Evolutionary conservation across 1,284 basidiomycete genomes (phyloP).

Genomic region (Irpex sp.): DNA sequence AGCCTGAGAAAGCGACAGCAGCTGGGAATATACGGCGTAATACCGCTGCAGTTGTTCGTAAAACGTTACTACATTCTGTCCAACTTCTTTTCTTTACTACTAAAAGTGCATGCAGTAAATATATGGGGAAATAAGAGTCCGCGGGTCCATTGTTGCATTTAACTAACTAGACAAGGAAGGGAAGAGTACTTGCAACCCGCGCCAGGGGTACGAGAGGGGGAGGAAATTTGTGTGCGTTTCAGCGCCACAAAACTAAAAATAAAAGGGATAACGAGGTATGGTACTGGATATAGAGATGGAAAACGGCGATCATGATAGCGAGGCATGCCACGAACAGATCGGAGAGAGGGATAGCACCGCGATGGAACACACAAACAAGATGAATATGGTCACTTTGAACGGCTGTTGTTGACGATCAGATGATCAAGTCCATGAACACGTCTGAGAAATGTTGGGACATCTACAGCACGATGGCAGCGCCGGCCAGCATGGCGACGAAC

Average conservation of each 20-base stretch:
- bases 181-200: not conserved
- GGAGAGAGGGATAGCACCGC: not conserved
- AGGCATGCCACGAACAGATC: not conserved
- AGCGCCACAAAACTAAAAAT: not conserved
- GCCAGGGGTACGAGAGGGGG: not conserved
- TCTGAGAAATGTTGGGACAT: not conserved
- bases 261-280: not conserved
- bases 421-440: not conserved
- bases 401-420: not conserved
- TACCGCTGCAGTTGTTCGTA: not conserved
- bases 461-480: constrained; percentile 3
- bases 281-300: not conserved
- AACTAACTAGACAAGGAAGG: not conserved
- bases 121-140: not conserved
- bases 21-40: not conserved
- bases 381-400: not conserved
- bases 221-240: not conserved
- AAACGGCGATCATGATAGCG: not conserved
- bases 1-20: not conserved
- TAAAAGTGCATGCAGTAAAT: not conserved
- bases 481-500: constrained; percentile 11
- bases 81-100: not conserved
- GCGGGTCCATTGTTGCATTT: not conserved
- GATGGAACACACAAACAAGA: not conserved
- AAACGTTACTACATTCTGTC: not conserved